Base-by-base conservation (phyloP, 768 basidiomycete species). In the Collybiopsis luxurians region DNA sequence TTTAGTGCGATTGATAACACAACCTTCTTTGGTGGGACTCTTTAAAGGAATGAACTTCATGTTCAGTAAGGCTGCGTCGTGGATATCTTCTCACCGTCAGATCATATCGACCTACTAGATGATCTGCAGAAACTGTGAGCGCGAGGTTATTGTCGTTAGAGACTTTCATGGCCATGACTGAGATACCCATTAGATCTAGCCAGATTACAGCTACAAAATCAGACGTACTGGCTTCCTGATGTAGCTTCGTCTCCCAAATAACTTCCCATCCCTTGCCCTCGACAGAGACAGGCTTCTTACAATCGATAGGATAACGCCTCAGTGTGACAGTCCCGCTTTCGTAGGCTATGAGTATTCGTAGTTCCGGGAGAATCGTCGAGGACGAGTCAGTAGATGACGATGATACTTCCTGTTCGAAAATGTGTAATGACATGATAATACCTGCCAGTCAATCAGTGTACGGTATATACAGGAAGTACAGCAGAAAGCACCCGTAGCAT, bases 161-260 rank as follows among this genome's bases (percentile, higher is more conserved):
- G 1, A 93, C 85, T 0, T 83, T 70, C 88, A 93, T 89, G 2
- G 87, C 87, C 92, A 96, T 95, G 52, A 95, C 94, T 90, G 52
- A 12, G 49, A 46, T 13, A 4, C 23, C 0, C 11, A 26, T 12
- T 17, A 26, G 19, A 49, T 40, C 23, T n/a, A 19, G 2, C 17
- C 34, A 10, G 28, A 11, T 15, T 1, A 47, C 31, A 39, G 38
- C 48, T 27, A 5, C 21, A 15, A 55, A 6, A 4, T 46, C 21
- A 45, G 10, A 70, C 82, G 10, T 57, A 92, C 91, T 79, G 3
- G 90, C 82, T 67, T 93, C 90, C 17, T 78, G 81, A 65, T 94
- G 92, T 11, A 83, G 63, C 64, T 83, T 87, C 23, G 71, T 67
- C 30, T 70, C 79, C 92, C 92, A 93, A 4, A 89, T 52, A 13